Evolutionary conservation across 352 stramenopile species (phyloP).

Genomic region (Phytophthora uliginosa): DNA sequence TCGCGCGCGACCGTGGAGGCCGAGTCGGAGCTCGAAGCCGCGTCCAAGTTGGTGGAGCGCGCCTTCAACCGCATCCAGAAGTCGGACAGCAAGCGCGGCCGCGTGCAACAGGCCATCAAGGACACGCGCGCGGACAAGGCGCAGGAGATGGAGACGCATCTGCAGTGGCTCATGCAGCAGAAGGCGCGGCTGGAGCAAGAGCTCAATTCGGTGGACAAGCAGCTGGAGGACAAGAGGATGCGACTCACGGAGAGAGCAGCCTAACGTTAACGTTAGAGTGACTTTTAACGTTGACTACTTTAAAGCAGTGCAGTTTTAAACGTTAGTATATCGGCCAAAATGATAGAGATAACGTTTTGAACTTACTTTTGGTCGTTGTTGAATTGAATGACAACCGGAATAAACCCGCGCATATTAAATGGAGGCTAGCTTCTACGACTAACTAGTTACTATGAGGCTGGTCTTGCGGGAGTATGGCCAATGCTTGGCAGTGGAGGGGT

Average conservation of each 20-base stretch:
- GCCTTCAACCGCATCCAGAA: slow-evolving; percentile 68
- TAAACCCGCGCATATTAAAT: slow-evolving; percentile 34
- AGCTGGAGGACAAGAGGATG: slow-evolving; percentile 68
- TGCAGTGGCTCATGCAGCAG: slow-evolving; percentile 65
- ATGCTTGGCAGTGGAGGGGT: slow-evolving; percentile 11
- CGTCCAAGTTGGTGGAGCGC: slow-evolving; percentile 71
- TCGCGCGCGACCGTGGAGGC: slow-evolving; percentile 56
- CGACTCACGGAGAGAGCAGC: slow-evolving; percentile 56
- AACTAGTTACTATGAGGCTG: slow-evolving; percentile 23
- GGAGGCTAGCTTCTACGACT: slow-evolving; percentile 12
- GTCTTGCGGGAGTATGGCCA: slow-evolving; percentile 29
- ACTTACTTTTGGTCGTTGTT: slow-evolving; percentile 11
- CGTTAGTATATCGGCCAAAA: not conserved
- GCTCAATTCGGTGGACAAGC: slow-evolving; percentile 50
- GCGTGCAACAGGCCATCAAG: slow-evolving; percentile 52
- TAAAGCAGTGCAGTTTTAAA: not conserved
- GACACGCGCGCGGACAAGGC: slow-evolving; percentile 43
- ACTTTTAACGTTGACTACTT: not conserved
- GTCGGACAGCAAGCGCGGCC: slow-evolving; percentile 55
- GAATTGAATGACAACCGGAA: slow-evolving; percentile 22
- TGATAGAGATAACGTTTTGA: not conserved
- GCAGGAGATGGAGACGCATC: slow-evolving; percentile 58
- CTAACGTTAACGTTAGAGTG: slow-evolving; percentile 6
- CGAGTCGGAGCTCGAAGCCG: slow-evolving; percentile 76
- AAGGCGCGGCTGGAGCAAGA: slow-evolving; percentile 62